phyloP scores from a whole-genome alignment of 2,329 filamentous ascomycete species.

The Beauveria rudraprayagi region DNA sequence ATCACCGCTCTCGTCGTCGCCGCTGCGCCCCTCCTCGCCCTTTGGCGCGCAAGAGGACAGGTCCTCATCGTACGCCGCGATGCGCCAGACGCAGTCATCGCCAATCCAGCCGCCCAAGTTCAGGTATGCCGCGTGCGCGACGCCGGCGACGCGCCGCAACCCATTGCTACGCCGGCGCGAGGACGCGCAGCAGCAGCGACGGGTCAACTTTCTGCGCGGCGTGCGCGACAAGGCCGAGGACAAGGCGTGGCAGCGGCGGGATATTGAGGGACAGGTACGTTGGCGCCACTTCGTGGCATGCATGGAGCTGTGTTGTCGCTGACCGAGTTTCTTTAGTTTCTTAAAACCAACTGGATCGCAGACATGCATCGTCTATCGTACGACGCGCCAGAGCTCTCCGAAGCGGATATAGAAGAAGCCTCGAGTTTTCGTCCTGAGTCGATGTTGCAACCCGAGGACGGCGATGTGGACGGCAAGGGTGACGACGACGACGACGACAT shows the following conservation, averaged over 20 bases:
- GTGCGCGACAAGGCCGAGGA: constrained; percentile 55
- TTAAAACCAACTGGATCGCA: constrained; percentile 28
- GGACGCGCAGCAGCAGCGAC: constrained; percentile 53
- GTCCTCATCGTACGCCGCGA: constrained; percentile 22
- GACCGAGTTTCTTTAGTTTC: constrained; percentile 20
- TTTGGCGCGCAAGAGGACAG: constrained; percentile 37
- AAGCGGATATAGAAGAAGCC: constrained; percentile 45
- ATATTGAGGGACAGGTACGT: constrained; percentile 49
- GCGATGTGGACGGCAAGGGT: constrained; percentile 42
- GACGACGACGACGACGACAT: constrained; percentile 43
- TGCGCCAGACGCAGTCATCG: constrained; percentile 37
- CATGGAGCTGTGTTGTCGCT: neutral
- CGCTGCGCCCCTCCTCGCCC: constrained; percentile 43
- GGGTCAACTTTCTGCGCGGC: constrained; percentile 61
- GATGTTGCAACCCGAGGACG: constrained; percentile 20
- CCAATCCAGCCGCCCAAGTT: constrained; percentile 33
- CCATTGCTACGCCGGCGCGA: constrained; percentile 54
- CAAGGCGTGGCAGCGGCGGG: constrained; percentile 49
- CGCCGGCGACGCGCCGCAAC: constrained; percentile 49
- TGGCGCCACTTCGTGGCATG: too few species aligned
- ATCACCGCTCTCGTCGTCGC: constrained; percentile 53
- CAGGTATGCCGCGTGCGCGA: constrained; percentile 45
- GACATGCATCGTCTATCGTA: constrained; percentile 24
- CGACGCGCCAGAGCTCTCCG: constrained; percentile 34
- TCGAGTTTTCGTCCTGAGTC: constrained; percentile 27